Conservation (phyloP, 805 yeast genomes). For the Lipomyces oligophaga region DNA sequence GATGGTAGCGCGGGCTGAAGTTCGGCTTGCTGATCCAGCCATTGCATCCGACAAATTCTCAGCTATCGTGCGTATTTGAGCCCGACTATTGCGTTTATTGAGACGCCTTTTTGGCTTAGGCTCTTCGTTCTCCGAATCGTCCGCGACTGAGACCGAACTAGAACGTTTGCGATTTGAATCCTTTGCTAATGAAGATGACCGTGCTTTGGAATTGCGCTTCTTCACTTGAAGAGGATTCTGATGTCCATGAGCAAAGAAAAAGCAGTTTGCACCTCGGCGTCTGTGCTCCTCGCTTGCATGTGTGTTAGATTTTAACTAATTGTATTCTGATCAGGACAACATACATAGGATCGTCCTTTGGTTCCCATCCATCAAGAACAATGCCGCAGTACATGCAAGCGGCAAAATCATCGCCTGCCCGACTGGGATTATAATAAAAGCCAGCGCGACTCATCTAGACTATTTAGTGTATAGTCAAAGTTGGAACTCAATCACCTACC, state of each 20-base stretch:
- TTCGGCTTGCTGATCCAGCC: too few species aligned
- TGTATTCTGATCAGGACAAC: not conserved
- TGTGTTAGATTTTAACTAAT: not conserved
- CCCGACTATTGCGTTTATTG: conserved; percentile 8
- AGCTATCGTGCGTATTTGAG: too few species aligned
- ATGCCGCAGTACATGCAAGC: conserved; percentile 63
- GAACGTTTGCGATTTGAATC: conserved; percentile 13
- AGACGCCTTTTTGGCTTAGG: conserved; percentile 12
- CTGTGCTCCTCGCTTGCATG: conserved; percentile 46
- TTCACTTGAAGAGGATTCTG: conserved; percentile 1
- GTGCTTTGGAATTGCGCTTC: conserved; percentile 14
- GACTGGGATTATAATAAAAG: conserved; percentile 54
- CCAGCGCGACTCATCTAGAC: conserved; percentile 55
- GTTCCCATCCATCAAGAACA: conserved; percentile 69
- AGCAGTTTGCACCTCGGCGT: conserved; percentile 44
- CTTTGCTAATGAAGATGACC: conserved; percentile 8
- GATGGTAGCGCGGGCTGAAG: too few species aligned
- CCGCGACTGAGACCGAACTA: conserved; percentile 14
- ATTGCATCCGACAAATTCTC: too few species aligned
- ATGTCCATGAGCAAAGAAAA: conserved; percentile 37
- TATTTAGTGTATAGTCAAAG: not conserved
- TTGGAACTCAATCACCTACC: conserved; percentile 4
- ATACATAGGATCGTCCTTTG: conserved; percentile 54
- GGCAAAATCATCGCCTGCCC: conserved; percentile 49
- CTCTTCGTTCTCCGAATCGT: conserved; percentile 12